phyloP scores from a whole-genome alignment of 1,284 basidiomycete species.

The Trametes polyzona region DNA sequence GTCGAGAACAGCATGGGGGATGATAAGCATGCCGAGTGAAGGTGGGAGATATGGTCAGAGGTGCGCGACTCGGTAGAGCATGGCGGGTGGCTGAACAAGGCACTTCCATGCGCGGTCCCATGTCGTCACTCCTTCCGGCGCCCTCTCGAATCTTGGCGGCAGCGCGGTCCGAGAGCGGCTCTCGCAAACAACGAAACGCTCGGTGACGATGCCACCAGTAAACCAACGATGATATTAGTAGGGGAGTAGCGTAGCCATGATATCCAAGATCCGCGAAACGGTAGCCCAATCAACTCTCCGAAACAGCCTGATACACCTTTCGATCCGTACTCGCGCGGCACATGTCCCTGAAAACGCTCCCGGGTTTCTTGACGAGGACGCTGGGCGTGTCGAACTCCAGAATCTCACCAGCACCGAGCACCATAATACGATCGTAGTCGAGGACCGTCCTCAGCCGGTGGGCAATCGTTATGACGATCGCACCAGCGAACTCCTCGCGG shows the following conservation, averaged over 20 bases:
- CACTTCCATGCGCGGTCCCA: too few species aligned
- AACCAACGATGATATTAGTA: not conserved
- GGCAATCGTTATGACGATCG: slow-evolving; percentile 86
- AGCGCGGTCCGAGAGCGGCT: not conserved
- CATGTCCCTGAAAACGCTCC: slow-evolving; percentile 71
- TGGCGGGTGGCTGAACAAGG: slow-evolving; percentile 14
- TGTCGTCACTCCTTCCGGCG: slow-evolving; percentile 1
- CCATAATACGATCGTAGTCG: slow-evolving; percentile 83
- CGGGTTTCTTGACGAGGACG: slow-evolving; percentile 57
- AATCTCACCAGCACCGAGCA: slow-evolving; percentile 70
- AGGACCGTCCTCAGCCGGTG: slow-evolving; percentile 75
- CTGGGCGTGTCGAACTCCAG: slow-evolving; percentile 75
- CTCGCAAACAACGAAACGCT: not conserved
- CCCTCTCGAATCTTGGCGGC: not conserved
- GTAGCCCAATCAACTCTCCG: slow-evolving; percentile 4
- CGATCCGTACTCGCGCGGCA: slow-evolving; percentile 70
- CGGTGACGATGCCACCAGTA: not conserved
- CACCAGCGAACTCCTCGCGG: slow-evolving; percentile 70
- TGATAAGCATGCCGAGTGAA: slow-evolving; percentile 18
- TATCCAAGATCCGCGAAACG: not conserved
- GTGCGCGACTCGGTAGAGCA: not conserved
- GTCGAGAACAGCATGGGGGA: slow-evolving; percentile 32
- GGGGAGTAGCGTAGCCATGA: not conserved
- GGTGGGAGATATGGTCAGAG: not conserved
- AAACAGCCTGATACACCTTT: slow-evolving; percentile 30